Base-by-base conservation (phyloP, 306 rosid species). In the Purshia tridentata region DNA sequence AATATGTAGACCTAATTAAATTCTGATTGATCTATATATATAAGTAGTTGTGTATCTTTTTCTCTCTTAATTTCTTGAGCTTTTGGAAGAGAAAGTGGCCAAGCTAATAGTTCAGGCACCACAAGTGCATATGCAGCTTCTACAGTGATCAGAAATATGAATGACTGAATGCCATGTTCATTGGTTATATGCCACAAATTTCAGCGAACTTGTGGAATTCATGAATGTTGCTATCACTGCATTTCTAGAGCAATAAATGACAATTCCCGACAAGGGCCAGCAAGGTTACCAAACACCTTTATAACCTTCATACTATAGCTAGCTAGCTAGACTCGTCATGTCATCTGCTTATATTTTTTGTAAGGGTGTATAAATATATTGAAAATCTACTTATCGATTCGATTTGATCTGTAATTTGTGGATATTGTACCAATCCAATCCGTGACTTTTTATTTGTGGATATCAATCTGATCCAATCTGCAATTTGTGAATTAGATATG, bases 101-200 rank as follows among this genome's bases (percentile, higher is more conserved):
- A 74, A 73, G 83, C 78, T 74, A 71, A 75, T 29, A 44, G 63
- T 45, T 72, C 54, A 62, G 57, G 66, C 78, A 69, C 88, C 88
- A 75, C 66, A 39, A 59, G 56, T 81, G 47, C 72, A 44, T 64
- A 44, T 54, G 4, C 4, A 55, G 60, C 64, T 62, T 29, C 8
- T 9, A 1, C 4, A 6, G 9, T n/a, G 72, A 51, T 2, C 18
- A 5, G 61, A 41, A 44, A 41, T 40, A 2, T 40, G 49, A 19
- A 54, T 35, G 6, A 8, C 50, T 41, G 64, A 54, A 20, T 20
- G 22, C 56, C 79, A 78, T 42, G 69, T 62, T 62, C 75, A 61
- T 76, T 35, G 51, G 81, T 76, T 78, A 72, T 14, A 63, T 59
- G 45, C 86, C 89, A 86, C 96, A 86, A 57, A 44, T 73, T 78